Evolutionary conservation across 495 filamentous ascomycete genomes (phyloP).

Genomic region (Penicillium malachiteum): DNA sequence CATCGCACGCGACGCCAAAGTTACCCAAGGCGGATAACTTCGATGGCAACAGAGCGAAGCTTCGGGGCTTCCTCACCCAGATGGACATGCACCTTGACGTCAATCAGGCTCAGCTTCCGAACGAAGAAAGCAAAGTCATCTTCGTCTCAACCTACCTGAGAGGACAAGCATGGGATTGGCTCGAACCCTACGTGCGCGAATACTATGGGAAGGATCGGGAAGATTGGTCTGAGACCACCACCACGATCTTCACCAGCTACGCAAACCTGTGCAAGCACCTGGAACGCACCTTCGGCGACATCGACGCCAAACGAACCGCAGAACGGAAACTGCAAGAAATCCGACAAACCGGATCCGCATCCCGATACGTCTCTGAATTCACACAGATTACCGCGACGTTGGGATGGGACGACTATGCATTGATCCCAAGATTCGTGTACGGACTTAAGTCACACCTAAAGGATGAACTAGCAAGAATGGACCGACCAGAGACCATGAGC

Average conservation of each 20-base stretch:
- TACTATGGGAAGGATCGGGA: neutral
- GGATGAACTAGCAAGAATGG: neutral
- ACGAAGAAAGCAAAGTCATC: neutral
- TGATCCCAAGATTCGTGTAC: neutral
- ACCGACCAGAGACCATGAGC: neutral
- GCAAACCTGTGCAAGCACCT: neutral
- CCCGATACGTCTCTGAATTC: neutral
- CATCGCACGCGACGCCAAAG: too few species aligned
- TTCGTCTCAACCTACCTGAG: neutral
- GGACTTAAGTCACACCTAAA: neutral
- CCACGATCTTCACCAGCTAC: neutral
- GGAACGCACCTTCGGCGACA: neutral
- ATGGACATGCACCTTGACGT: too few species aligned
- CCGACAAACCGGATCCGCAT: neutral
- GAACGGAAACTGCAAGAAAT: neutral
- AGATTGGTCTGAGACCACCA: neutral
- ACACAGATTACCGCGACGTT: neutral
- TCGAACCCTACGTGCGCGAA: neutral
- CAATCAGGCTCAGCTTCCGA: neutral
- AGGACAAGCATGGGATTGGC: neutral
- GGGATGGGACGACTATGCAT: neutral
- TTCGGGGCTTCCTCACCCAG: too few species aligned
- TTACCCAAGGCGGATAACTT: too few species aligned
- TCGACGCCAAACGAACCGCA: neutral
- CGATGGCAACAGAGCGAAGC: too few species aligned